Base-by-base conservation (phyloP, 2,329 filamentous ascomycete genomes). In the Talaromyces albobiverticillius region DNA sequence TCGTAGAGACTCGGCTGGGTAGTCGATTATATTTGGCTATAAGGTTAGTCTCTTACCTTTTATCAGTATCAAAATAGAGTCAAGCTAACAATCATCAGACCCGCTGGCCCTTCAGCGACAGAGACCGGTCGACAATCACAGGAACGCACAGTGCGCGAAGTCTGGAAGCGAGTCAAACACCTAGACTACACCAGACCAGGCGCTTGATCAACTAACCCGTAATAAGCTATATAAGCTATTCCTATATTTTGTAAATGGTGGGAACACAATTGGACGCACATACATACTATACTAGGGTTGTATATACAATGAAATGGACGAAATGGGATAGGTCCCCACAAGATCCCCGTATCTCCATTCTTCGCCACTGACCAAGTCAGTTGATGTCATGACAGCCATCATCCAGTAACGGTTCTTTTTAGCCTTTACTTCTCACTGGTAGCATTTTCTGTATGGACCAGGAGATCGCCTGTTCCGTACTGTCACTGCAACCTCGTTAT, bases 21-120 rank as follows among this genome's bases (percentile, higher is more conserved):
- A 84, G 87, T 60, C 75, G 88, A 23, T 64, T 90, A 8, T 91
- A 90, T 68, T 72, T 91, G 42, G 87, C 87, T 1, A 84, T 90
- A 50, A 72, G 84, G 80, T 82, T 70, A 60, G 74, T 56, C 23
- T 10, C 3, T 10, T 13, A 20, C 2, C 6, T 45, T 25, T 4
- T 10, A 1, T 32, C 20, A 32, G 10, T 11, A 14, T 5, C 1
- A 10, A 13, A 6, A 14, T 25, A 3, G 13, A 9, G 13, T 10
- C 11, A 40, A 22, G 18, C 36, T 53, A 9, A 52, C 48, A 20
- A 51, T 54, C 40, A 18, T 36, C 54, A 84, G 86, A 61, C 85
- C 87, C 3, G 87, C 86, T 32, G 86, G 85, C 0, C 76, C 83
- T 18, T 82, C 81, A 2, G 66, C 72, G 2, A 79, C 69, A 0